phyloP scores from a whole-genome alignment of 495 filamentous ascomycete species.

The Parathielavia hyrcaniae region DNA sequence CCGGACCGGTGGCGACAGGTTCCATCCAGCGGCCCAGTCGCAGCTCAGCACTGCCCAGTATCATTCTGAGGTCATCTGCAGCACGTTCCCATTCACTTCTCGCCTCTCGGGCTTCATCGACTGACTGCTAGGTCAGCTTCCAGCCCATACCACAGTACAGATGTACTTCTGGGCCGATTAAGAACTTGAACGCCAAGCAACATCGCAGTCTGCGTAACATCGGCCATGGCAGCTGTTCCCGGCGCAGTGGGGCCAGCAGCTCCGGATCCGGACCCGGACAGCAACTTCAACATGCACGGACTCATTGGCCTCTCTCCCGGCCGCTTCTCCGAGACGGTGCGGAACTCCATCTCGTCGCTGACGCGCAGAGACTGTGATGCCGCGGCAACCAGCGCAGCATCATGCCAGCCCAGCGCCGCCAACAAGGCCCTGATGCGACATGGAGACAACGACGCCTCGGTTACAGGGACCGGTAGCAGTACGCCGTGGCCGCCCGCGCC shows the following conservation, averaged over 20 bases:
- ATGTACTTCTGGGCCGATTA: too few species aligned
- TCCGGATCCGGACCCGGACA: not conserved
- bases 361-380: conserved; percentile 3
- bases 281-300: conserved; percentile 11
- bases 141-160: too few species aligned
- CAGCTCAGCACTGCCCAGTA: too few species aligned
- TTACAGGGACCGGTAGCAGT: too few species aligned
- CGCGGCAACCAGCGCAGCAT: not conserved
- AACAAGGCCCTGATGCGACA: not conserved
- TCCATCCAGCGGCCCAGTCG: too few species aligned
- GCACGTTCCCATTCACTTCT: too few species aligned
- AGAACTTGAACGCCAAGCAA: too few species aligned
- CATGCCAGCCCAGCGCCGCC: not conserved
- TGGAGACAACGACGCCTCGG: not conserved
- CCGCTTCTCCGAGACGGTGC: conserved; percentile 15
- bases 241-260: not conserved
- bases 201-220: too few species aligned
- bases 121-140: too few species aligned
- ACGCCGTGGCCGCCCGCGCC: not conserved
- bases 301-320: conserved; percentile 12
- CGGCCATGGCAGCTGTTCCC: too few species aligned
- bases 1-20: not conserved
- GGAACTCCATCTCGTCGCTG: conserved; percentile 21
- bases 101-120: too few species aligned
- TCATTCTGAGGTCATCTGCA: not conserved